Base-by-base conservation (phyloP, 331 rosid genomes). In the Ulmus americana region DNA sequence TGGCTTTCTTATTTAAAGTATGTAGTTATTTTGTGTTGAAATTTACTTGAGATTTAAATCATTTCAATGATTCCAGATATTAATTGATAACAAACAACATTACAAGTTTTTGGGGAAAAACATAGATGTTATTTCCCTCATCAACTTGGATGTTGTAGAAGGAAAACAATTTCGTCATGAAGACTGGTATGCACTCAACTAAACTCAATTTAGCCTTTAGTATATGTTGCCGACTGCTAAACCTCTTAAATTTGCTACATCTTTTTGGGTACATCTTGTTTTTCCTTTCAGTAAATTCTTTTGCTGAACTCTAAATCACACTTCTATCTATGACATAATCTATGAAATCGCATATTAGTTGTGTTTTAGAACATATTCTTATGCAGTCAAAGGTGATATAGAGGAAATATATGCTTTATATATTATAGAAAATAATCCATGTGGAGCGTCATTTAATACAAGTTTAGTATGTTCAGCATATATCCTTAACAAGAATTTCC, bases 161-260 rank as follows among this genome's bases (percentile, higher is more conserved):
- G 95, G 96, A 14, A 88, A 82, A 81, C 74, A 88, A 43, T 71
- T 86, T 74, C 90, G 84, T 48, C 97, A 88, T 43, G 97, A 91
- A 75, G 97, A 91, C 79, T 84, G 96, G 90, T 88, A 88, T 40
- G 81, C 61, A 15, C 63, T 63, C 10, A 15, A 20, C 66, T 50
- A 49, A 41, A 6, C 61, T 58, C 40, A 46, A 46, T 45, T n/a
- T 28, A 48, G 55, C 44, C n/a, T 63, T 10, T 38, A 9, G 14
- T 12, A 28, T 28, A 28, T 28, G 35, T 28, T 28, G 35, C 35
- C 4, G 35, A 28, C 4, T 28, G 35, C 35, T 28, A 2, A 28
- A 28, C 35, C 35, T 28, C 35, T 28, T 5, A 22, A 12, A 10
- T 55, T 5, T 10, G 7, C 61, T 55, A 5, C 4, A 38, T 22